Base-by-base conservation (phyloP, 306 rosid species). In the Cyamopsis tetragonoloba region DNA sequence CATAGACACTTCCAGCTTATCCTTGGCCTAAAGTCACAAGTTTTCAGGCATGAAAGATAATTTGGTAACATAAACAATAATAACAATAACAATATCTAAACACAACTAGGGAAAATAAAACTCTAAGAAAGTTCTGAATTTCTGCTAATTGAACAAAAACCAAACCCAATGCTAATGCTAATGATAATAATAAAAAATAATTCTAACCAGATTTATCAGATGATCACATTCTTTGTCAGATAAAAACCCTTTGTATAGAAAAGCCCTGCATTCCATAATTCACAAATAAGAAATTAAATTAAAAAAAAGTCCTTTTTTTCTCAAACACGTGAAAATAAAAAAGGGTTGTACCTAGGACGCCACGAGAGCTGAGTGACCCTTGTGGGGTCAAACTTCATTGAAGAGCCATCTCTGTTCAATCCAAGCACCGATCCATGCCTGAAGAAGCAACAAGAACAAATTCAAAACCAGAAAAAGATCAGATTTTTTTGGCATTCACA, bases 321-420 rank as follows among this genome's bases (percentile, higher is more conserved):
- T 34, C 47, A 44, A 0, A 60, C 13, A 61, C 3, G 19, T n/a
- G n/a, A n/a, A n/a, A n/a, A n/a, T n/a, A n/a, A 42, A 67, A 56
- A 18, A 11, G 26, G 18, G 71, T 1, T 24, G 11, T 46, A 89
- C 99, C 99, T 95, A 7, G 99, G 99, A 44, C 5, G 14, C 99
- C 99, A 95, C 2, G 96, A 85, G 65, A 95, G 99, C 75, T 88
- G 96, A 77, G 77, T 82, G 18, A 86, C 96, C 32, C 89, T 82
- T 15, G 90, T 82, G 17, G 97, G 99, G 79, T 90, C 96, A 56
- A 95, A 73, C 48, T 79, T 46, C 19, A 79, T 74, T 42, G 83
- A 72, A 63, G 88, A 78, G 24, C 66, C 62, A 32, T 64, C 85
- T 11, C 15, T 71, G 17, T 76, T 77, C 47, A 84, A 64, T 51